Evolutionary conservation across 2,329 filamentous ascomycete genomes (phyloP), one percentile per base, ranked within the genome.

Genomic region (Didymella exigua): DNA sequence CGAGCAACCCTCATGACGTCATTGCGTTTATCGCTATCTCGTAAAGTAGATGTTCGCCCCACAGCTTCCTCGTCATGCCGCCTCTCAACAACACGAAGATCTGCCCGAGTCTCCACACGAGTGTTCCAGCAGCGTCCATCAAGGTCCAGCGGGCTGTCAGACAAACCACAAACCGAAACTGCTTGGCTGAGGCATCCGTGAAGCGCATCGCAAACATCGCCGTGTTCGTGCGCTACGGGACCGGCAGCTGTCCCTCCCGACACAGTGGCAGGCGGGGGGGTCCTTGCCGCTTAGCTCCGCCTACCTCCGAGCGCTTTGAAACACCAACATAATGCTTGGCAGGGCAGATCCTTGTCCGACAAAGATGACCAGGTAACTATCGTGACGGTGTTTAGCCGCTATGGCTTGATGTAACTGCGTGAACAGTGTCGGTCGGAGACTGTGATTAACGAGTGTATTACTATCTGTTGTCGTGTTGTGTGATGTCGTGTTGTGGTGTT

Each of bases 121-220:
- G 34, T 41, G 34, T 48, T 45, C 41, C 34, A 55, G 30, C 27
- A 38, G 13, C 6, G 1, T 31, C 45, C 29, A 50, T 30, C 29
- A 26, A n/a, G 11, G 6, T 21, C 34, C 29, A 50, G 47, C 36
- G 41, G 30, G 8, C 26, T 24, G 52, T 55, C 52, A 55, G 29
- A 55, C 46, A 50, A 34, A 50, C n/a, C 41, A 50, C 47, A 46
- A 50, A 42, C 45, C 33, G 46, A 55, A 50, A 46, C 24, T 47
- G 8, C 52, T 55, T 55, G 52, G 52, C 52, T 49, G 52, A 46
- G 46, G 52, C 52, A 21, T 46, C 41, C 34, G 21, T 55, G 52
- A 55, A 55, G 52, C 52, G 36, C 19, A 26, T 46, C 45, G 45
- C 45, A 49, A 49, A 38, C 40, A 40, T 49, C 40, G 40, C 52